Percentiles rank a stretch among this genome's conserved stretches.
These are phyloP conservation scores for Royoungia palumana DNA, from an alignment of 768 basidiomycete genomes.

Conservation along the genomic window DNA sequence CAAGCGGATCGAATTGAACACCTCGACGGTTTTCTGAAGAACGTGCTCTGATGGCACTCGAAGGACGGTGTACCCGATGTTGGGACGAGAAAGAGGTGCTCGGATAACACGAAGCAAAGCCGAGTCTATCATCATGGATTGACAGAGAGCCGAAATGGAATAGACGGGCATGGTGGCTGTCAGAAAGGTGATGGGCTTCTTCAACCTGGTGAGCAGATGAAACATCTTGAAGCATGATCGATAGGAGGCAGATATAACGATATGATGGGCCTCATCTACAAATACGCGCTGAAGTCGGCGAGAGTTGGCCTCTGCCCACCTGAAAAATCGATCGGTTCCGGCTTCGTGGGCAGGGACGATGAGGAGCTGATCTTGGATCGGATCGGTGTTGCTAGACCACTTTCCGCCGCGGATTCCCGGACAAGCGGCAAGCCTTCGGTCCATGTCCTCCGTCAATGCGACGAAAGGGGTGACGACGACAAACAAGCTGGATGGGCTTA, in stretches of 20 bases:
- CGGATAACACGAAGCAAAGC: neutral
- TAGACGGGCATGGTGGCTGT: constrained; percentile 5
- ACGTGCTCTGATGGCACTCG: fast-evolving
- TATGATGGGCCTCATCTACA: constrained; percentile 9
- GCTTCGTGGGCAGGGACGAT: constrained; percentile 11
- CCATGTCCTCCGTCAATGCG: constrained; percentile 9
- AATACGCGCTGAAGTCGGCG: neutral
- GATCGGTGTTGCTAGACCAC: neutral
- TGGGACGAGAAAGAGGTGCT: neutral
- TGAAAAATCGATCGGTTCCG: neutral
- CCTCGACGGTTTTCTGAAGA: neutral
- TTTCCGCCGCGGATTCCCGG: neutral
- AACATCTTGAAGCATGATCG: constrained; percentile 10
- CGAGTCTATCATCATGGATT: constrained; percentile 1
- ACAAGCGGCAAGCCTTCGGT: neutral
- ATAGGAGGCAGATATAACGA: constrained; percentile 4
- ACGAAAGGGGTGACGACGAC: constrained; percentile 6
- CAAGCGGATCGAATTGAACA: neutral
- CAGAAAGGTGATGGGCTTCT: constrained; percentile 10
- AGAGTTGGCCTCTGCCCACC: neutral
- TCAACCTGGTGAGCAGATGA: neutral
- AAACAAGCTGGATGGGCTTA: neutral
- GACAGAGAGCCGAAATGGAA: constrained; percentile 1
- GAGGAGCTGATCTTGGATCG: neutral
- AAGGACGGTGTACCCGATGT: constrained; percentile 1